Base-by-base conservation (phyloP, 371 early-diverging fungal species). In the Lichtheimia ornata region DNA sequence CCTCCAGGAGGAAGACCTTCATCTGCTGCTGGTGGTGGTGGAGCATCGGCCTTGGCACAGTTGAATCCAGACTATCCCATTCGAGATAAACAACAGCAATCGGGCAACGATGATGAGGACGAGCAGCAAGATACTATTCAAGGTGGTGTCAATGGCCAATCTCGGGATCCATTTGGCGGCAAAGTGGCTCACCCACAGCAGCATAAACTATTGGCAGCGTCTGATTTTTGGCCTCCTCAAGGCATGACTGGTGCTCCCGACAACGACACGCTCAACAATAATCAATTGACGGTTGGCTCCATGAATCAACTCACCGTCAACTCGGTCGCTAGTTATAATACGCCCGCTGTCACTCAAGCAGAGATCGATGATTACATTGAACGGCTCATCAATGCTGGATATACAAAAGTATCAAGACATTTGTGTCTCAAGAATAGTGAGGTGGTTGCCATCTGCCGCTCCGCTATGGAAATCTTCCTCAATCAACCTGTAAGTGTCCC, bases 391-490 rank as follows among this genome's bases (percentile, higher is more conserved):
- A 90, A 91, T 35, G 91, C 88, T 15, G 91, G 94, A 14, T 88
- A 89, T 70, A 79, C 86, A 43, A 92, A 91, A 65, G 82, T 89
- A 13, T 82, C 88, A 14, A 91, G 91, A 67, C 72, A 82, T 25
- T 75, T 92, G 24, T 91, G 90, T 66, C 70, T 93, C 15, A 90
- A 89, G 67, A 89, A 86, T 67, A 79, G 87, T 17, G 98, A 98
- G 75, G 94, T 99, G 61, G 77, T 83, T 42, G 89, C 85, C 20
- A 88, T 99, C 59, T 98, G 98, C 76, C 86, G 85, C 50, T 81
- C 87, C 28, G 90, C 95, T 12, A 89, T 95, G 67, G 96, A 96
- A 61, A 87, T 97, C 22, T 94, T 98, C 68, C 64, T 98, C 69
- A 85, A 86, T 65, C 99, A 99, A 78, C 96, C 98, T 13, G 79